Evolutionary conservation across 2,329 filamentous ascomycete genomes (phyloP).

Genomic region (Diplodia corticola): DNA sequence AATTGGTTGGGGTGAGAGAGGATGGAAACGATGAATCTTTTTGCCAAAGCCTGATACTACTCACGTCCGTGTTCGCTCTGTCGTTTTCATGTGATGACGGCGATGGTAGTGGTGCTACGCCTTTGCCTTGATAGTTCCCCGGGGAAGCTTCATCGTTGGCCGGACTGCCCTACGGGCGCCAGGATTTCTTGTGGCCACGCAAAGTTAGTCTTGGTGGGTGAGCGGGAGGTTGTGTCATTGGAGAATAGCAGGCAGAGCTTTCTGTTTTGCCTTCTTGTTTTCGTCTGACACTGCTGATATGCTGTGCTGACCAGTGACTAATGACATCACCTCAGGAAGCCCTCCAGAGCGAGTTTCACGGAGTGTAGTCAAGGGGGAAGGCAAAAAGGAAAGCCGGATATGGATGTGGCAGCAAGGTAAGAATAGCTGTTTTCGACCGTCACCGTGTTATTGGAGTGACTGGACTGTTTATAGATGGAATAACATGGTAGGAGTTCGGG

Average conservation of each 20-base stretch:
- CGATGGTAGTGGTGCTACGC: not conserved
- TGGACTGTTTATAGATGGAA: no score
- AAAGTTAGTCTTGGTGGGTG: not conserved
- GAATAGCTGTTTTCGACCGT: no score
- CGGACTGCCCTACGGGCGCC: no score
- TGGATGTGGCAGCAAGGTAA: no score
- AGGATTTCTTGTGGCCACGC: not conserved
- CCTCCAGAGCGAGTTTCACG: not conserved
- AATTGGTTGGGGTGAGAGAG: slow-evolving; percentile 1
- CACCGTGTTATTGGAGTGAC: no score
- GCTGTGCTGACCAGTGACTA: not conserved
- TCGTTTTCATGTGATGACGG: not conserved
- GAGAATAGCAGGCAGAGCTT: not conserved
- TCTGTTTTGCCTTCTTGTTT: not conserved
- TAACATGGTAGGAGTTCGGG: no score
- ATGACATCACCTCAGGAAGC: not conserved
- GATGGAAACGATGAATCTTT: not conserved
- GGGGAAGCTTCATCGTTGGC: no score
- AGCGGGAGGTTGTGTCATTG: not conserved
- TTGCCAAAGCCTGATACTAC: not conserved
- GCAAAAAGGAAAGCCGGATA: not conserved
- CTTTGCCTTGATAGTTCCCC: no score
- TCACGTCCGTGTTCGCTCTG: not conserved
- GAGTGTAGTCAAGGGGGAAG: not conserved
- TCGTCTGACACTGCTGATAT: not conserved